Conservation (phyloP, 306 rosid species). For the Trichosanthes cucumerina region DNA sequence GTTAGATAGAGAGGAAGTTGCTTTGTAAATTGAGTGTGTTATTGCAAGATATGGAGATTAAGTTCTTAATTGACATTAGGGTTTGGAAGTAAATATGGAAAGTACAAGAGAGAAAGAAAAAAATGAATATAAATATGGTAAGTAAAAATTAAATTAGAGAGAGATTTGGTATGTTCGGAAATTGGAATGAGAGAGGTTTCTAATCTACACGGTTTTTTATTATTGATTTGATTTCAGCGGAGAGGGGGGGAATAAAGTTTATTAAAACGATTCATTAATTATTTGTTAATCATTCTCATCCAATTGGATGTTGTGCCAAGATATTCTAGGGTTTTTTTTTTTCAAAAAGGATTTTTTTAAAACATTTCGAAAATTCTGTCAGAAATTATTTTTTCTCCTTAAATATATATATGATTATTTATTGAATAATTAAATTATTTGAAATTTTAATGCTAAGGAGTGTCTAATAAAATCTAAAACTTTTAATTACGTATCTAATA, state of each 20-base stretch:
- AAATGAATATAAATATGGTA: not conserved
- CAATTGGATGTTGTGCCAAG: not conserved
- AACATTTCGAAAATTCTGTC: too few relatives aligned
- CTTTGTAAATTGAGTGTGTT: not conserved
- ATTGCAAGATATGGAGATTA: not conserved
- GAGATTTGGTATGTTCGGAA: not conserved
- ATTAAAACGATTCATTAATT: not conserved
- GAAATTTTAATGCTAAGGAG: too few relatives aligned
- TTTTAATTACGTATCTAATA: too few relatives aligned
- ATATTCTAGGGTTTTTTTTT: too few relatives aligned
- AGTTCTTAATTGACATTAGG: not conserved
- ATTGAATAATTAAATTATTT: too few relatives aligned
- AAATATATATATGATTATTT: too few relatives aligned
- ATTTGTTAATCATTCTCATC: not conserved
- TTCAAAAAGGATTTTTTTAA: too few relatives aligned
- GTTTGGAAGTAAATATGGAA: not conserved
- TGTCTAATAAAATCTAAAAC: too few relatives aligned
- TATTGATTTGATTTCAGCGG: not conserved
- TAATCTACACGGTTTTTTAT: not conserved
- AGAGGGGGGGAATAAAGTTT: not conserved
- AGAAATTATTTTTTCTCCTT: too few relatives aligned
- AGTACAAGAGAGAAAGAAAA: not conserved
- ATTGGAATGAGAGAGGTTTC: not conserved
- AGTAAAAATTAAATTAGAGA: not conserved
- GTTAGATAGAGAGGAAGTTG: not conserved